These are phyloP conservation scores for Aspergillus taichungensis DNA, from an alignment of 495 filamentous ascomycete species.

Conservation along the genomic window DNA sequence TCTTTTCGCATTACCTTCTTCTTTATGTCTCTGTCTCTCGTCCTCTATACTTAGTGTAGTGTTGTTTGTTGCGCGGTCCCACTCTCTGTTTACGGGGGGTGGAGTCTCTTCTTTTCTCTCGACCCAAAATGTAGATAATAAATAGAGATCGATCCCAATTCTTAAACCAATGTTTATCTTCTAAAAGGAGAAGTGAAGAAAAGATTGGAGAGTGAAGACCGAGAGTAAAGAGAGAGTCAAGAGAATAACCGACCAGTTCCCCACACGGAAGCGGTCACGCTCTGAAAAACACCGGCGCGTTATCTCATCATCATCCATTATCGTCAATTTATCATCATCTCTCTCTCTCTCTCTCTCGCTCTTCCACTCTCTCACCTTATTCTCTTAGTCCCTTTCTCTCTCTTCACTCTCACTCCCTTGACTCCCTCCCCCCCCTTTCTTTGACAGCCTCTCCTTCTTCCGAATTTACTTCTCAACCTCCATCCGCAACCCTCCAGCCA, in stretches of 20 bases:
- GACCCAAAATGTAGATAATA: too few species aligned
- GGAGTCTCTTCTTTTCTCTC: background rate
- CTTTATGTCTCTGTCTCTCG: too few species aligned
- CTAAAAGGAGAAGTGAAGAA: too few species aligned
- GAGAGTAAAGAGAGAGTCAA: too few species aligned
- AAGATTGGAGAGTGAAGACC: too few species aligned
- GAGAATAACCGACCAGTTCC: background rate
- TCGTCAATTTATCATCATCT: constrained; percentile 2
- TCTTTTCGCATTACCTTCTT: too few species aligned
- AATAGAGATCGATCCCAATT: too few species aligned
- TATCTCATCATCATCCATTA: constrained; percentile 2
- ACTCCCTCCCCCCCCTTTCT: background rate
- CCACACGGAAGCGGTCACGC: constrained; percentile 16
- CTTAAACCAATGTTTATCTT: too few species aligned
- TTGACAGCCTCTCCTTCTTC: background rate
- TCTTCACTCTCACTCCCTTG: background rate
- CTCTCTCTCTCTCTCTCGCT: constrained; percentile 4
- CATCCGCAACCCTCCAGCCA: constrained; percentile 9
- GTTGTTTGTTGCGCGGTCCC: background rate
- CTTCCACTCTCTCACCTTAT: background rate
- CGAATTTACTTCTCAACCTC: constrained; percentile 3
- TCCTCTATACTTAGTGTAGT: too few species aligned
- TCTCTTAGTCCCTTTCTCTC: background rate
- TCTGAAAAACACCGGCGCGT: constrained; percentile 6
- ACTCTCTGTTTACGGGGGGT: constrained; percentile 11